These are phyloP conservation scores for Sporothrix sp. DNA, from an alignment of 2,329 filamentous ascomycete species.

Conservation along the genomic window DNA sequence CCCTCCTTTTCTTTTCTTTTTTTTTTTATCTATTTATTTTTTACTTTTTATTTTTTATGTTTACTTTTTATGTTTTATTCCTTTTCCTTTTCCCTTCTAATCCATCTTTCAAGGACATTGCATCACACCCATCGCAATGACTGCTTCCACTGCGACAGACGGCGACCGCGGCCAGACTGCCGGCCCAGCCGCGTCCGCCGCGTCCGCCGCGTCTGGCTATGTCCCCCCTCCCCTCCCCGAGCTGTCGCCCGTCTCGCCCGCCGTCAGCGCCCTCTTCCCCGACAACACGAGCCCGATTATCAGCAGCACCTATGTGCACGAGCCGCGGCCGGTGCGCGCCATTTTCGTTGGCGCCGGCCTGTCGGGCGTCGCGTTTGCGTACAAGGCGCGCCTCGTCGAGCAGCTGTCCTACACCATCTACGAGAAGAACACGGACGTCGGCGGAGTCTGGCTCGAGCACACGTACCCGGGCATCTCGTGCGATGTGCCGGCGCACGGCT, in stretches of 20 bases:
- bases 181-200: background rate
- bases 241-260: slow-evolving; percentile 2
- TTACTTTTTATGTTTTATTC: background rate
- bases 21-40: background rate
- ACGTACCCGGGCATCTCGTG: slow-evolving; percentile 46
- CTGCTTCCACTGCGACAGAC: background rate
- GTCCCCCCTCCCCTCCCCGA: background rate
- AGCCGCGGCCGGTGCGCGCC: slow-evolving; percentile 16
- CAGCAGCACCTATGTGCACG: slow-evolving; percentile 8
- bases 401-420: slow-evolving; percentile 10
- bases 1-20: background rate
- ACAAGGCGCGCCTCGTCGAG: slow-evolving; percentile 17
- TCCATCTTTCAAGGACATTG: background rate
- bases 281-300: slow-evolving; percentile 8
- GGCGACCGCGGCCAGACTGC: background rate
- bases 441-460: slow-evolving; percentile 51
- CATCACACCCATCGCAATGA: background rate
- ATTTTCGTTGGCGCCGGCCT: slow-evolving; percentile 19
- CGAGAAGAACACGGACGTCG: slow-evolving; percentile 39
- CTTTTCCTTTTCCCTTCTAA: background rate
- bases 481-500: slow-evolving; percentile 49
- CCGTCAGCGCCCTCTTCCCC: slow-evolving; percentile 8
- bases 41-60: background rate
- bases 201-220: background rate
- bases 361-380: slow-evolving; percentile 14